Evolutionary conservation across 305 asterid genomes (phyloP).

Genomic region (Fraxinus nigra): DNA sequence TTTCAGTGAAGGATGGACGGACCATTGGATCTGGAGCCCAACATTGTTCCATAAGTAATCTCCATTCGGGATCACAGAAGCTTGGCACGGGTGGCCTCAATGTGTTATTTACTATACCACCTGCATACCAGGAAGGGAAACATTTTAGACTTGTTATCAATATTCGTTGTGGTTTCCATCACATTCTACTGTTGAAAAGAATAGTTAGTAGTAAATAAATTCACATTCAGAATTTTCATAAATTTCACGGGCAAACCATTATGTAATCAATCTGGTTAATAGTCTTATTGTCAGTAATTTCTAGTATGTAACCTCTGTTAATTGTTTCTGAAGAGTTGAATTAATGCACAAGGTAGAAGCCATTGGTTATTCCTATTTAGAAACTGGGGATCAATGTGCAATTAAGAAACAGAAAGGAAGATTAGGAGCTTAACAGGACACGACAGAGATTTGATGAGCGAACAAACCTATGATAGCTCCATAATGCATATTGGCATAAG

Average conservation of each 20-base stretch:
- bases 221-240: not conserved
- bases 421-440: not conserved
- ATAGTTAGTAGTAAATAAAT: not conserved
- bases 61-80: conserved; percentile 73
- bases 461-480: conserved; percentile 89
- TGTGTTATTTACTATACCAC: conserved; percentile 81
- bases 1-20: conserved; percentile 79
- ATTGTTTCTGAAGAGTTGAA: not conserved
- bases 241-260: not conserved
- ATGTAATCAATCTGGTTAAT: not conserved
- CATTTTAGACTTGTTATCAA: not conserved
- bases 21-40: conserved; percentile 85
- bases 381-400: not conserved
- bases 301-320: not conserved
- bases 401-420: not conserved
- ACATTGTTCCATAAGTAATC: conserved; percentile 81
- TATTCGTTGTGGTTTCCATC: not conserved
- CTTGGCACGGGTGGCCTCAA: conserved; percentile 77
- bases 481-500: conserved; percentile 92
- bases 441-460: not conserved
- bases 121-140: conserved; percentile 32
- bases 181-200: not conserved
- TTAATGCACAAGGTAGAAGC: not conserved
- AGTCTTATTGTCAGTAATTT: not conserved
- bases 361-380: not conserved